Evolutionary conservation across 805 yeast species (phyloP).

Genomic region (Zygotorulaspora sp.): DNA sequence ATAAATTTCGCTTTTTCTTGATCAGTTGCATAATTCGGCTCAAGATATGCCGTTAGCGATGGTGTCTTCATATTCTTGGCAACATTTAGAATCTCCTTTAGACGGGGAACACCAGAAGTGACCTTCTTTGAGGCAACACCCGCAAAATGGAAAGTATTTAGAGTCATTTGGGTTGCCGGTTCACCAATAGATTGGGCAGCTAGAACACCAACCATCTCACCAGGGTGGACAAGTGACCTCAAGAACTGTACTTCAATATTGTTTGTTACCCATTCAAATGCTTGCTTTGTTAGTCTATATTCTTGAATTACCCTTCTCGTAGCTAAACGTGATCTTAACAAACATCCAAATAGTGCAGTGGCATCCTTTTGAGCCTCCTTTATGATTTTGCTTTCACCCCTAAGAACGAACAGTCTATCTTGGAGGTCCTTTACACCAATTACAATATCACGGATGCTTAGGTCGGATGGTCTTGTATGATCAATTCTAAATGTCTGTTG

Average conservation of each 20-base stretch:
- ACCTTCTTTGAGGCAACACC: conserved; percentile 97
- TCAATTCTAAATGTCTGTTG: conserved; percentile 96
- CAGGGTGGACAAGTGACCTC: conserved; percentile 87
- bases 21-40: conserved; percentile 74
- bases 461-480: conserved; percentile 82
- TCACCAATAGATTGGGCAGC: conserved; percentile 98
- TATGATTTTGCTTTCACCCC: conserved; percentile 72
- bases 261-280: conserved; percentile 95
- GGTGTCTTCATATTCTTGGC: conserved; percentile 99
- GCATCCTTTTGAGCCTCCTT: conserved; percentile 92
- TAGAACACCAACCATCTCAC: conserved; percentile 97
- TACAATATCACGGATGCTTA: conserved; percentile 78
- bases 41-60: conserved; percentile 90
- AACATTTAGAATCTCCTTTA: conserved; percentile 95
- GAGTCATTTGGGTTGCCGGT: conserved; percentile 97
- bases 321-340: conserved; percentile 88
- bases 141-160: conserved; percentile 96
- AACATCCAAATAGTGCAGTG: conserved; percentile 80
- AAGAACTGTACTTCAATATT: conserved; percentile 92
- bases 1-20: conserved; percentile 92
- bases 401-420: conserved; percentile 63
- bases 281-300: conserved; percentile 72
- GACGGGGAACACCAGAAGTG: conserved; percentile 95
- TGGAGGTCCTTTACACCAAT: conserved; percentile 65
- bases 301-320: conserved; percentile 89